phyloP scores from a whole-genome alignment of 2,329 filamentous ascomycete species.

The Colletotrichum sp. region DNA sequence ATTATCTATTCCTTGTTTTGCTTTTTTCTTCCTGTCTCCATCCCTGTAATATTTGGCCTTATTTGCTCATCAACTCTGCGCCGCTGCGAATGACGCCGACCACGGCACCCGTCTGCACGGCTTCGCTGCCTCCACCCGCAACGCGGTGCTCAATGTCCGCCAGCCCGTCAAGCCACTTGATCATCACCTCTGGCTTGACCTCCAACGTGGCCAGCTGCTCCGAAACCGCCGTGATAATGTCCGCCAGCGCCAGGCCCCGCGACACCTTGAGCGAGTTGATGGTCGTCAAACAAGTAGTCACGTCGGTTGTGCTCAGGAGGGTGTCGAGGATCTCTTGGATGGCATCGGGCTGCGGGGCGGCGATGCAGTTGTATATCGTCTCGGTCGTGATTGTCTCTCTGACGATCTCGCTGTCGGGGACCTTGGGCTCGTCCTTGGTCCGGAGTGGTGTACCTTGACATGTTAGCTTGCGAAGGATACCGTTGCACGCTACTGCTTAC shows the following conservation, averaged over 20 bases:
- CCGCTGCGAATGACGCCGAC: constrained; percentile 89
- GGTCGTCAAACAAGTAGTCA: constrained; percentile 86
- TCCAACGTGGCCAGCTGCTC: constrained; percentile 85
- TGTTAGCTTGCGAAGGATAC: constrained; percentile 24
- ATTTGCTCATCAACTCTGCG: constrained; percentile 69
- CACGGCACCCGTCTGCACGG: constrained; percentile 89
- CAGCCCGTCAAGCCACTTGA: constrained; percentile 89
- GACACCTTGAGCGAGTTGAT: constrained; percentile 86
- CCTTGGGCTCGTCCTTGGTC: constrained; percentile 62
- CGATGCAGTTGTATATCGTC: constrained; percentile 97
- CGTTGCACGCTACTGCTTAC: constrained; percentile 47
- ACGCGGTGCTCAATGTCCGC: constrained; percentile 93
- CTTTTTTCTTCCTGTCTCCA: not conserved
- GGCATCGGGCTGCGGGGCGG: constrained; percentile 89
- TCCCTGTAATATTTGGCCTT: not conserved
- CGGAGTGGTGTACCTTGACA: constrained; percentile 70
- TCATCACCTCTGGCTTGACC: constrained; percentile 84
- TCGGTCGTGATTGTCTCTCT: constrained; percentile 85
- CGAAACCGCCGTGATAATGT: constrained; percentile 86
- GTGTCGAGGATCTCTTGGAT: constrained; percentile 85
- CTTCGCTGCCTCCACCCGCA: constrained; percentile 85
- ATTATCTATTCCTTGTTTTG: not conserved
- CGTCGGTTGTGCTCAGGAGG: constrained; percentile 82
- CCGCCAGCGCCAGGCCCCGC: constrained; percentile 88
- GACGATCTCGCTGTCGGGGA: constrained; percentile 68